phyloP scores from a whole-genome alignment of 495 filamentous ascomycete genomes.

The Friedmanniomyces simplex region DNA sequence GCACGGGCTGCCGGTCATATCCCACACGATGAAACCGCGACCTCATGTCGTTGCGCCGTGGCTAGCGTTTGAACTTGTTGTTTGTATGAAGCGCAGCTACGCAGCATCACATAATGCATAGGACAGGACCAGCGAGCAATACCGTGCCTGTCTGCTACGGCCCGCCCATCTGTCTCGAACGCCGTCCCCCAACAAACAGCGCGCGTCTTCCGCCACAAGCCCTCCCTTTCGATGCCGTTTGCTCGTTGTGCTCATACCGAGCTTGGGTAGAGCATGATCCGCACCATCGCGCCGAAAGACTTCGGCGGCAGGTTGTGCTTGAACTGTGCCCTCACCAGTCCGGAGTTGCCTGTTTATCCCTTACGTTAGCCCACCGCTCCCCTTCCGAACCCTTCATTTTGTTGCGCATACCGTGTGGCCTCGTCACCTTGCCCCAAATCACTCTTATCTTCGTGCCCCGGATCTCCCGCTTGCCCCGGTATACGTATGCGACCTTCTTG shows the following conservation, averaged over 20 bases:
- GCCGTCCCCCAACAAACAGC: not conserved
- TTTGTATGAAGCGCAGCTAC: not conserved
- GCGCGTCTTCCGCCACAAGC: not conserved
- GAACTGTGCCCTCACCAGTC: constrained; percentile 94
- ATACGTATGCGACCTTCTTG: constrained; percentile 96
- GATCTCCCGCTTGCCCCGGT: constrained; percentile 82
- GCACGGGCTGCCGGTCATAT: too few relatives aligned
- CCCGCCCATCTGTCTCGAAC: not conserved
- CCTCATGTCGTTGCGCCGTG: too few relatives aligned
- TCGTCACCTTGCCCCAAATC: constrained; percentile 98
- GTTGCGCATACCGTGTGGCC: constrained; percentile 67
- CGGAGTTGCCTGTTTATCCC: constrained; percentile 65
- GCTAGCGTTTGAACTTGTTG: not conserved
- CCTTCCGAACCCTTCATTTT: constrained; percentile 58
- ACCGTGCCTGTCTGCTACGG: not conserved
- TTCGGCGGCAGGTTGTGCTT: constrained; percentile 84
- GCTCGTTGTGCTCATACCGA: constrained; percentile 37
- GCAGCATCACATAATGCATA: not conserved
- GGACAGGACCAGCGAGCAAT: not conserved
- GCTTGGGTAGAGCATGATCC: constrained; percentile 98
- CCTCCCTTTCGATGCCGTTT: not conserved
- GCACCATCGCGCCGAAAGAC: constrained; percentile 91
- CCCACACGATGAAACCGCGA: too few relatives aligned
- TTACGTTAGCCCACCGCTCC: not conserved
- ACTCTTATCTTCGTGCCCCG: constrained; percentile 95